Conservation (phyloP, 2,329 filamentous ascomycete genomes). For the Malbranchea cinnamomea region DNA sequence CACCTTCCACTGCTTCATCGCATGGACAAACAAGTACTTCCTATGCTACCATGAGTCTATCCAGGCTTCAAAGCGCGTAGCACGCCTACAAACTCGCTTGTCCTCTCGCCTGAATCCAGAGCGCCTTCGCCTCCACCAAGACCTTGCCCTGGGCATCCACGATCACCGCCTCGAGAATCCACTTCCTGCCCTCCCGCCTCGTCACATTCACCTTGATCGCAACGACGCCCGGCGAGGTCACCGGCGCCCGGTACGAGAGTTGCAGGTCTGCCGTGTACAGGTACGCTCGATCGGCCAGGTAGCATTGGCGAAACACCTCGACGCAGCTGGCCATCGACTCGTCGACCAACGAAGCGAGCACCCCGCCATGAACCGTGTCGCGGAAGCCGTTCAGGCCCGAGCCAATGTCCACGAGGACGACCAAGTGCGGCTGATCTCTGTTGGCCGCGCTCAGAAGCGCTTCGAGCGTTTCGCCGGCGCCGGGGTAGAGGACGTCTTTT, state of each 20-base stretch:
- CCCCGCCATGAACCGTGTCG: conserved; percentile 10
- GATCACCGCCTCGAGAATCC: conserved; percentile 78
- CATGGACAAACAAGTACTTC: too few species aligned
- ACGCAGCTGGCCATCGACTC: conserved; percentile 65
- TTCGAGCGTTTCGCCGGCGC: background rate
- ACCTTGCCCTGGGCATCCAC: conserved; percentile 56
- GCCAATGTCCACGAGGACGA: conserved; percentile 10
- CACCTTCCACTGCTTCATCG: too few species aligned
- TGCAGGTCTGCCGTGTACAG: conserved; percentile 60
- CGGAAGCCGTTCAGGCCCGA: conserved; percentile 9
- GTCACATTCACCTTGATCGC: conserved; percentile 67
- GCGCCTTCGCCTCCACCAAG: conserved; percentile 65
- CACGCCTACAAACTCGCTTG: too few species aligned
- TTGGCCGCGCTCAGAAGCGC: background rate
- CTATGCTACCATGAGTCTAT: too few species aligned
- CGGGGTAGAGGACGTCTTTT: conserved; percentile 1
- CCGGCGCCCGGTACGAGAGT: conserved; percentile 68
- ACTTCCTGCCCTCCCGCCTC: conserved; percentile 83
- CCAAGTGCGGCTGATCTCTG: conserved; percentile 6
- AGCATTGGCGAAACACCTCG: conserved; percentile 6
- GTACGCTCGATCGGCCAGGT: background rate
- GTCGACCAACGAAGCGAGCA: conserved; percentile 12
- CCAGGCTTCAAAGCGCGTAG: too few species aligned
- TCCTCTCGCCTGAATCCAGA: conserved; percentile 39
- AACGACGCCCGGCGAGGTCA: conserved; percentile 58